Conservation (phyloP, 2,329 filamentous ascomycete genomes). For the Fusarium drepaniforme region DNA sequence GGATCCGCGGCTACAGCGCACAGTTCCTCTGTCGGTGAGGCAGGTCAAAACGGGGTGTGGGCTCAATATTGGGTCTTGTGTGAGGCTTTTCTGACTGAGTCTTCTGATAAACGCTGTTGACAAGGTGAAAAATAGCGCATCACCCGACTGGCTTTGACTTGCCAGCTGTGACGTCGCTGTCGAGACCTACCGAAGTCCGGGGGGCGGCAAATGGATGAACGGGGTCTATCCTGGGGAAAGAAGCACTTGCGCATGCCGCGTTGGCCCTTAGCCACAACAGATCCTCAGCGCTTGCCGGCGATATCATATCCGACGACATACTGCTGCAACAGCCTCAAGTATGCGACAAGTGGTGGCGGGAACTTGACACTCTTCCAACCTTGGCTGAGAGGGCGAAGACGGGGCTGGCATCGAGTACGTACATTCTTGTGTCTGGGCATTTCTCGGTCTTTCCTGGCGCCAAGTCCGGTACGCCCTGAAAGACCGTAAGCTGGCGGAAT, state of each 20-base stretch:
- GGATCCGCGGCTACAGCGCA: not conserved
- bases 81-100: not conserved
- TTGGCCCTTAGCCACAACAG: not conserved
- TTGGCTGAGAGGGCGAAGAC: not conserved
- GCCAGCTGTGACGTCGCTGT: not conserved
- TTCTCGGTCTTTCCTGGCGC: conserved; percentile 8
- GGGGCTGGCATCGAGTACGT: not conserved
- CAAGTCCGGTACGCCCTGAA: conserved; percentile 12
- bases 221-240: not conserved
- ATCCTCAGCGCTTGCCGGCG: not conserved
- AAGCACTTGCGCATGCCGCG: not conserved
- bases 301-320: not conserved
- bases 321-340: not conserved
- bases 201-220: not conserved
- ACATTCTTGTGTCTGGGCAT: conserved; percentile 4
- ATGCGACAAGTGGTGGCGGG: not conserved
- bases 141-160: not conserved
- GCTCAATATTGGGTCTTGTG: not conserved
- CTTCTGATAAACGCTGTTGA: not conserved
- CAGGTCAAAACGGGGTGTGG: not conserved
- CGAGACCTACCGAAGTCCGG: not conserved
- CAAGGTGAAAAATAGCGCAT: conserved; percentile 6
- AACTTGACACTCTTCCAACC: not conserved
- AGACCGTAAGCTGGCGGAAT: not conserved
- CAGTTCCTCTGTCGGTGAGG: not conserved